Conservation (phyloP, 305 asterid species). For the Solanum hybrid region DNA sequence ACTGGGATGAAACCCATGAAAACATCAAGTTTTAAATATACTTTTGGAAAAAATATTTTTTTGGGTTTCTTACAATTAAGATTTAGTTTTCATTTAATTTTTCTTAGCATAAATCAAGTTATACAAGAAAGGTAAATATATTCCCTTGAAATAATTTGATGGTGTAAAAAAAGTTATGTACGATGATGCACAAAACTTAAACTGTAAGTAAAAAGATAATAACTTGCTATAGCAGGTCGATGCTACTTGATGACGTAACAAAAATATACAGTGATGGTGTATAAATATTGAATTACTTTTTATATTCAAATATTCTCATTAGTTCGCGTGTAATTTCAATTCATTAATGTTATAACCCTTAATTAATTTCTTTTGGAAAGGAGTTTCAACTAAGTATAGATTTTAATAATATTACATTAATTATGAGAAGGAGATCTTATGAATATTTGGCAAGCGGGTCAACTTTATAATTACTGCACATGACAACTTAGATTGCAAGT, state of each 20-base stretch:
- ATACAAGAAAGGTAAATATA: too few species aligned
- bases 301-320: neutral
- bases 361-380: neutral
- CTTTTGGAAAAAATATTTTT: neutral
- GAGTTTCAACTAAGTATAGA: too few species aligned
- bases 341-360: neutral
- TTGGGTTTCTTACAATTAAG: neutral
- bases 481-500: neutral
- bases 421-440: too few species aligned
- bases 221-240: neutral
- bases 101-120: neutral
- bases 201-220: neutral
- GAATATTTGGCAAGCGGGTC: neutral
- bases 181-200: neutral
- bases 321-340: too few species aligned
- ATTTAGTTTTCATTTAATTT: too few species aligned
- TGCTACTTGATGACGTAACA: neutral
- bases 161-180: neutral
- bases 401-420: neutral
- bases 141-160: neutral
- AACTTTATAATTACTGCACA: neutral
- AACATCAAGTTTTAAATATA: too few species aligned
- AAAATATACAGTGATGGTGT: neutral
- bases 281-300: too few species aligned
- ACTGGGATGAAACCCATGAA: neutral